Evolutionary conservation across 2,329 filamentous ascomycete species (phyloP).

Genomic region (Aspergillus niger): DNA sequence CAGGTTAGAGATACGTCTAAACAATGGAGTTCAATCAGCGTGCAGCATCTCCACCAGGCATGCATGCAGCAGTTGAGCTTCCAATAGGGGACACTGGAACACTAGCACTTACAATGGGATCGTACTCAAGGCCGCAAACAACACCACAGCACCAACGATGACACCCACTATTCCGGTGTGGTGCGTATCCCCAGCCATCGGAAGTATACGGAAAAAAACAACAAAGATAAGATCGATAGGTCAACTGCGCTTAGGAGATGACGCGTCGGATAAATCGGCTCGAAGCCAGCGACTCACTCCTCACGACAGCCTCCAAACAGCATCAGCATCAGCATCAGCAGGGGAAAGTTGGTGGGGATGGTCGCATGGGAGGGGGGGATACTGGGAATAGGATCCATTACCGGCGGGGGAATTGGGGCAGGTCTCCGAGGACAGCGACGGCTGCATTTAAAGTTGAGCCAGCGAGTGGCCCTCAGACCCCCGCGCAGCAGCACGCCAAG

Average conservation of each 20-base stretch:
- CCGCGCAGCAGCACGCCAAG: conserved; percentile 18
- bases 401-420: conserved; percentile 1
- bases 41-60: conserved; percentile 2
- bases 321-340: not conserved
- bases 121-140: conserved; percentile 32
- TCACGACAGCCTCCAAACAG: not conserved
- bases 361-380: not conserved
- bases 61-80: not conserved
- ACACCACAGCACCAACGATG: conserved; percentile 31
- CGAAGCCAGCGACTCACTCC: not conserved
- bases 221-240: conserved; percentile 14
- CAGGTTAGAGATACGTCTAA: not conserved
- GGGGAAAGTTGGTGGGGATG: not conserved
- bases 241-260: conserved; percentile 11
- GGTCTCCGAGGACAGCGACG: conserved; percentile 1
- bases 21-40: too few relatives aligned
- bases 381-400: conserved; percentile 8
- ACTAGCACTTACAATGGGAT: conserved; percentile 36
- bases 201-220: conserved; percentile 14
- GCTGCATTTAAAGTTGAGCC: conserved; percentile 11
- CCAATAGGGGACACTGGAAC: not conserved
- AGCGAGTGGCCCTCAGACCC: conserved; percentile 16
- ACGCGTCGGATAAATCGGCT: conserved; percentile 22
- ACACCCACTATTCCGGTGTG: conserved; percentile 31
- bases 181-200: not conserved